Evolutionary conservation across 805 yeast genomes (phyloP), one percentile per base, ranked within the genome.

Genomic region (Kuraishia ogatae): DNA sequence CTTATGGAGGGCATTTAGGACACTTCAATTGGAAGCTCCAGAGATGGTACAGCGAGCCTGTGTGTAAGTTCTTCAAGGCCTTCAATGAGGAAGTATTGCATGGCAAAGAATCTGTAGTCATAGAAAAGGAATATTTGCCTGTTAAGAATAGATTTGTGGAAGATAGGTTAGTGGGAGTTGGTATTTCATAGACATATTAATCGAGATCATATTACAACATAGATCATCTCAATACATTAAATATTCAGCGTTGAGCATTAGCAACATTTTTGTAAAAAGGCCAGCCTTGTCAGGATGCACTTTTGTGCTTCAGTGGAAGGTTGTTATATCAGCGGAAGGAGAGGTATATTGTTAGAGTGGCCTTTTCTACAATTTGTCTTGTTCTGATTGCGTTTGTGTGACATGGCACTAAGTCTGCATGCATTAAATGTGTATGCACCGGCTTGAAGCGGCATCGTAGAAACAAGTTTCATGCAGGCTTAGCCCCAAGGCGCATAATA

Each of bases 1-100:
- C 78, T 48, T 73, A 79, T 53, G 96, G 96, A 6, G 96, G 96
- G 1, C 96, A 89, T 68, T 75, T 89, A 54, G 94, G 89, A n/a
- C 89, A 86, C 85, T 89, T 82, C 58, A 74, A 78, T 59, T 69
- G 74, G 51, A 71, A 76, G 24, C 86, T 87, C 24, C 73, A 74
- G 48, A 79, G 90, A 61, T 89, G 96, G 96, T 81, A 77, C 60
- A 69, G 80, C 2, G 70, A 72, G 7, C 85, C 85, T 24, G 57
- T 83, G 48, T 67, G 80, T 24, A 69, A 71, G 55, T 74, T 78
- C 13, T 23, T 68, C 20, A 56, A 51, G 2, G 58, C 60, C 29
- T 64, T 63, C 53, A 63, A 67, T 50, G 39, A 52, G 15, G 39
- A 57, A 6, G 54, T 60, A 6, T 60, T 47, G 28, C 20, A 15